phyloP scores from a whole-genome alignment of 352 stramenopile genomes.

The Pythium insidiosum region DNA sequence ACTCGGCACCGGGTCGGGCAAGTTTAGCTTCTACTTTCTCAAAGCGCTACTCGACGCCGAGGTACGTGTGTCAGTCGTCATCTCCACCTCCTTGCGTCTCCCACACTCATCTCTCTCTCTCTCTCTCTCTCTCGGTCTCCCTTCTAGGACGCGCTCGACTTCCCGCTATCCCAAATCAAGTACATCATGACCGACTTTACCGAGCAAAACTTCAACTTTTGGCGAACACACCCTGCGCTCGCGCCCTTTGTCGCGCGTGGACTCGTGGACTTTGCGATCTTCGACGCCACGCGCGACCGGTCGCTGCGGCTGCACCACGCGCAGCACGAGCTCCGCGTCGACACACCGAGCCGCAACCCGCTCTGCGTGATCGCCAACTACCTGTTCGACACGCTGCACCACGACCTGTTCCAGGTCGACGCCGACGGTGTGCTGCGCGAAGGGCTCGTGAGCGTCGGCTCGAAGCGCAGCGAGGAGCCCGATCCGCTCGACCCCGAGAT shows the following conservation, averaged over 20 bases:
- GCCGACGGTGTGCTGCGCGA: constrained; percentile 82
- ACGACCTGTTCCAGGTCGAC: constrained; percentile 88
- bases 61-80: constrained; percentile 19
- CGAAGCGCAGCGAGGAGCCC: constrained; percentile 43
- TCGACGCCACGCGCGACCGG: constrained; percentile 88
- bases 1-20: constrained; percentile 88
- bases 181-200: constrained; percentile 96
- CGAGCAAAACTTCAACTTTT: constrained; percentile 91
- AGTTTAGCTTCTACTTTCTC: constrained; percentile 95
- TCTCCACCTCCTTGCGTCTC: too few relatives aligned
- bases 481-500: constrained; percentile 91
- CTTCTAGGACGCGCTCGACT: constrained; percentile 77
- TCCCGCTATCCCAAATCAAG: constrained; percentile 85
- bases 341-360: constrained; percentile 74
- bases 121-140: too few relatives aligned
- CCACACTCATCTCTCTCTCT: too few relatives aligned
- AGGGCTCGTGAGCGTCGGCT: constrained; percentile 86
- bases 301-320: constrained; percentile 64
- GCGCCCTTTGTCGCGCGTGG: constrained; percentile 79
- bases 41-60: constrained; percentile 72
- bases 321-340: constrained; percentile 33
- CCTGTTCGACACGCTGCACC: constrained; percentile 91
- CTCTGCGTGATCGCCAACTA: constrained; percentile 92
- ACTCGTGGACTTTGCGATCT: constrained; percentile 90
- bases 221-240: constrained; percentile 83